Base-by-base conservation (phyloP, 495 filamentous ascomycete genomes). In the Cetradonia linearis region DNA sequence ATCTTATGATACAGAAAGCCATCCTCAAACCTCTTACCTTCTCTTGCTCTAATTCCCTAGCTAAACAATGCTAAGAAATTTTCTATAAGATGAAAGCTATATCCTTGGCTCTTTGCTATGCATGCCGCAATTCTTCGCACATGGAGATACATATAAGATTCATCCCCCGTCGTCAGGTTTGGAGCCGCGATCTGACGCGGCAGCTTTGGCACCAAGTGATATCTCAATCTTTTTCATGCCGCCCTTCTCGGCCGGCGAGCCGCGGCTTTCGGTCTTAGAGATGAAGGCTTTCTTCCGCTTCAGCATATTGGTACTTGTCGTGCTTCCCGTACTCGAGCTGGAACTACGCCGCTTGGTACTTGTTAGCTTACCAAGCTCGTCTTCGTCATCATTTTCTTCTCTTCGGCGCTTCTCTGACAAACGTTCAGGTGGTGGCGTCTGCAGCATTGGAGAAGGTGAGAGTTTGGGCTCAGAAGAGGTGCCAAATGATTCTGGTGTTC, bases 341-440 rank as follows among this genome's bases (percentile, higher is more conserved):
- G 70, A 76, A 60, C 70, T 89, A 62, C 87, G 78, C 48, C 85
- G 78, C 70, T 91, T 90, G 59, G 80, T 79, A 13, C 72, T 77
- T 10, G 84, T 76, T 61, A 93, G 76, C 68, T 90, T 92, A 25
- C 79, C 81, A 27, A 95, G 71, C 59, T 86, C 88, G 64, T 95
- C 89, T 54, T 85, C 82, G 42, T 83, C 80, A 57, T 96, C 91
- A 57, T 85, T 82, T 63, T 96, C 90, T 65, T 95, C 91, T 42
- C 93, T 81, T 47, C 93, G 79, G 59, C 93, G 87, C 69, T 96
- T 96, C 72, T 96, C 91, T 0, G 90, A 83, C n/a, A 96, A 66
- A 57, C 88, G 77, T 67, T 94, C 90, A 0, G 84, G 87, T 0
- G 84, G 88, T 6, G 81, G 74, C 40, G 66, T 76, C 60, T 71